Percentiles rank a stretch among this genome's conserved stretches.
Conservation (phyloP, 495 filamentous ascomycete genomes). For the Penicillium macrosclerotiorum region DNA sequence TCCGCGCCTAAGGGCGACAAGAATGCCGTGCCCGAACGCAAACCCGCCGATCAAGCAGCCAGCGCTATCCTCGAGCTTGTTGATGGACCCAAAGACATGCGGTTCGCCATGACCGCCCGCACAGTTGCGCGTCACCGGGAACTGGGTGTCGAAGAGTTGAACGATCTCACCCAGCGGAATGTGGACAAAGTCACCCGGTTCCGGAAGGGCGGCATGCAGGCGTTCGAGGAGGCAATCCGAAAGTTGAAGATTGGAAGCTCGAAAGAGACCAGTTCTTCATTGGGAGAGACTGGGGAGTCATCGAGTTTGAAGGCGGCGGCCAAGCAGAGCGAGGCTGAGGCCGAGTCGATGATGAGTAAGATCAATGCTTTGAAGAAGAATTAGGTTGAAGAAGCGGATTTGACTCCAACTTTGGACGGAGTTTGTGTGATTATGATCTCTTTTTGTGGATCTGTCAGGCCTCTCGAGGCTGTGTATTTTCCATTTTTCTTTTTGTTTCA, state of each 20-base stretch:
- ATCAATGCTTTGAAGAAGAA: slow-evolving; percentile 4
- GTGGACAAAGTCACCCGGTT: slow-evolving; percentile 82
- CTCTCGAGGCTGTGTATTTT: not conserved
- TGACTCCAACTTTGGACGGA: too few species aligned
- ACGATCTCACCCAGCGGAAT: slow-evolving; percentile 72
- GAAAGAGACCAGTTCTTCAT: slow-evolving; percentile 8
- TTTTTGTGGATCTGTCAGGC: not conserved
- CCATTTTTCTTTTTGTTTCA: slow-evolving; percentile 16
- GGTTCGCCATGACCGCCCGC: slow-evolving; percentile 87
- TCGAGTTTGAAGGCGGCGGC: slow-evolving; percentile 8
- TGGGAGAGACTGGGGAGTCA: slow-evolving; percentile 11
- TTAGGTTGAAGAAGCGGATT: not conserved
- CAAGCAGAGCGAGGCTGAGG: slow-evolving; percentile 2
- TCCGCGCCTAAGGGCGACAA: slow-evolving; percentile 17
- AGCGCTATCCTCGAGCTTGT: slow-evolving; percentile 95
- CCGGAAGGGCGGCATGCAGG: slow-evolving; percentile 62
- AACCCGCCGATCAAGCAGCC: slow-evolving; percentile 68
- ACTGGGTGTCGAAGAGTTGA: slow-evolving; percentile 43
- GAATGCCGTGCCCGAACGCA: slow-evolving; percentile 16
- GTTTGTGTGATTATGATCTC: not conserved
- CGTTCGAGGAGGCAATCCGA: slow-evolving; percentile 69
- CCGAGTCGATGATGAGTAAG: too few species aligned
- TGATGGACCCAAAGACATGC: slow-evolving; percentile 91
- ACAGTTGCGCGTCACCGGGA: slow-evolving; percentile 64
- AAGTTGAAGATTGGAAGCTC: slow-evolving; percentile 43